phyloP scores from a whole-genome alignment of 2,329 filamentous ascomycete species.

The Ascochyta clinopodiicola region DNA sequence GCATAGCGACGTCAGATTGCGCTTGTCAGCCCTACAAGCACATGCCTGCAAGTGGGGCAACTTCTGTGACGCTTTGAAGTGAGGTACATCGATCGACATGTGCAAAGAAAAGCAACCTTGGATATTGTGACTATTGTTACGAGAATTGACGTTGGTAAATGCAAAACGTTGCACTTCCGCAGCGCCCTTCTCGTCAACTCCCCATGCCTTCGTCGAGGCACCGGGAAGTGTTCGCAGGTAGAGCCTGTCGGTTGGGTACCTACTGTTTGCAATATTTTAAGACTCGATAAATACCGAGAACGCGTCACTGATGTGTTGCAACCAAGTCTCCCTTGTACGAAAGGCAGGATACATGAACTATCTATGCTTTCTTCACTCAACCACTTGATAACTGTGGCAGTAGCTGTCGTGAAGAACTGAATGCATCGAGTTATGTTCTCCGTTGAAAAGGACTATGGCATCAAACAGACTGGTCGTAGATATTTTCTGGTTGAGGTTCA shows the following conservation, averaged over 20 bases:
- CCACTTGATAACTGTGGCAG: conserved; percentile 26
- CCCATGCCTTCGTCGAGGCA: too few relatives aligned
- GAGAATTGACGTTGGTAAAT: too few relatives aligned
- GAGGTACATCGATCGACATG: too few relatives aligned
- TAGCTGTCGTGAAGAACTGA: conserved; percentile 14
- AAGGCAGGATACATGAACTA: conserved; percentile 37
- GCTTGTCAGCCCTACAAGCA: conserved; percentile 23
- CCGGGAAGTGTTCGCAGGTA: too few relatives aligned
- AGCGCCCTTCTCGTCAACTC: too few relatives aligned
- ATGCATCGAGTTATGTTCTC: background rate
- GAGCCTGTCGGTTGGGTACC: too few relatives aligned
- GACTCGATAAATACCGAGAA: conserved; percentile 17
- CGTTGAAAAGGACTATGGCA: too few relatives aligned
- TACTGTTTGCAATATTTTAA: background rate
- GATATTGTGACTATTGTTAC: too few relatives aligned
- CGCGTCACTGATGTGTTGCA: conserved; percentile 32
- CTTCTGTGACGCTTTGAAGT: background rate
- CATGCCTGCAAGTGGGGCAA: conserved; percentile 13
- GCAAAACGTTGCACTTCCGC: too few relatives aligned
- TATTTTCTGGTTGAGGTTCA: too few relatives aligned
- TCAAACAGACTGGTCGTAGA: too few relatives aligned
- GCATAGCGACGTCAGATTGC: conserved; percentile 27
- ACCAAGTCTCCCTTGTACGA: conserved; percentile 33
- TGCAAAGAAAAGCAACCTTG: too few relatives aligned
- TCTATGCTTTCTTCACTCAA: conserved; percentile 34